These are phyloP conservation scores for Corylus avellana DNA, from an alignment of 306 rosid species.

Conservation along the genomic window DNA sequence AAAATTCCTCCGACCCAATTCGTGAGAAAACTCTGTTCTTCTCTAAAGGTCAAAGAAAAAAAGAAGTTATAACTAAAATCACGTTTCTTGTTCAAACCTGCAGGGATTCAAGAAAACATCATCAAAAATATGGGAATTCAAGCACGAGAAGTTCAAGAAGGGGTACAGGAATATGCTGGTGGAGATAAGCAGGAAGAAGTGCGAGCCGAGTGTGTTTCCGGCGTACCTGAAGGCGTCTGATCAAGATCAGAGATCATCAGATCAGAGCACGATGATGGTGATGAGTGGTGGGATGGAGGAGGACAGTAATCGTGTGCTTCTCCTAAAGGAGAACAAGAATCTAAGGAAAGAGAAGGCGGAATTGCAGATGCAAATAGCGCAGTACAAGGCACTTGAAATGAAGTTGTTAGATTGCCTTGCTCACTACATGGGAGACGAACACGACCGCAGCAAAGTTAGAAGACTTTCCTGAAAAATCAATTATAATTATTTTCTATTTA, in stretches of 20 bases:
- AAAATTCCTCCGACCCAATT: no score
- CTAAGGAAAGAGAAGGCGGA: conserved; percentile 64
- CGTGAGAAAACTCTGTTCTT: no score
- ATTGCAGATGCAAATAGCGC: conserved; percentile 62
- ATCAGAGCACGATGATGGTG: no score
- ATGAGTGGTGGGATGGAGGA: conserved; percentile 23
- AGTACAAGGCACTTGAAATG: conserved; percentile 61
- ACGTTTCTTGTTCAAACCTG: no score
- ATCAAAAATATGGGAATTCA: conserved; percentile 80
- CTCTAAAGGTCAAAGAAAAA: no score
- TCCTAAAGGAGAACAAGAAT: conserved; percentile 69
- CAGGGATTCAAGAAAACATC: conserved; percentile 88
- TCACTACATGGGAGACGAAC: conserved; percentile 35
- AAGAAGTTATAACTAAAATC: no score
- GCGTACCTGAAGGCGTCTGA: conserved; percentile 68
- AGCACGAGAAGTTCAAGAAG: conserved; percentile 78
- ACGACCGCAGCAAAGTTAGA: conserved; percentile 37
- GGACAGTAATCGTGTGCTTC: conserved; percentile 33
- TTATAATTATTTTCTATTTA: not conserved
- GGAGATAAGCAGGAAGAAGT: conserved; percentile 71
- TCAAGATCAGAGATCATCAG: conserved; percentile 14
- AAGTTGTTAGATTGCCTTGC: conserved; percentile 60
- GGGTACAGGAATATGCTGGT: conserved; percentile 53
- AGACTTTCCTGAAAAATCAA: conserved; percentile 15
- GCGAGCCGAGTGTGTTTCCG: conserved; percentile 86